phyloP scores from a whole-genome alignment of 768 basidiomycete species.

The Cystobasidium tubakii region DNA sequence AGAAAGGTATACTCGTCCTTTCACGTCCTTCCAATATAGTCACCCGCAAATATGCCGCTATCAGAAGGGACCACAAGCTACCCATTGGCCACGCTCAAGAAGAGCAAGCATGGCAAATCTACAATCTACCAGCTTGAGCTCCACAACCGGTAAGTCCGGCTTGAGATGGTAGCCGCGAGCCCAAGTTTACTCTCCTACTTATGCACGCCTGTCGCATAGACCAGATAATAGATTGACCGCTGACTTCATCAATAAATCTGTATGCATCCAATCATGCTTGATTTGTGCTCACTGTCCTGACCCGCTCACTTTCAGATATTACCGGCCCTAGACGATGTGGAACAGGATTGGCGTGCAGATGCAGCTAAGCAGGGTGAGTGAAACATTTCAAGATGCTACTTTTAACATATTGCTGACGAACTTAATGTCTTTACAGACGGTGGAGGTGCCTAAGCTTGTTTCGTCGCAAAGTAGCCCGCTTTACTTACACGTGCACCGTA shows the following conservation, averaged over 20 bases:
- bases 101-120: slow-evolving; percentile 18
- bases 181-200: too few species aligned
- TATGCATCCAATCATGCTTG: background rate
- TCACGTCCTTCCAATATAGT: too few species aligned
- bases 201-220: slow-evolving; percentile 22
- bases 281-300: slow-evolving; percentile 27
- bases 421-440: background rate
- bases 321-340: slow-evolving; percentile 48
- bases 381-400: too few species aligned
- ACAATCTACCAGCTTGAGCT: slow-evolving; percentile 26
- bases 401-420: too few species aligned
- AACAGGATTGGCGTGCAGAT: slow-evolving; percentile 48
- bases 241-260: slow-evolving; percentile 46
- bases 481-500: background rate
- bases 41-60: background rate
- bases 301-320: slow-evolving; percentile 7
- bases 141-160: slow-evolving; percentile 37
- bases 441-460: background rate
- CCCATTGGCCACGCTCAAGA: slow-evolving; percentile 1
- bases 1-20: too few species aligned
- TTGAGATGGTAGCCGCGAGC: slow-evolving; percentile 43
- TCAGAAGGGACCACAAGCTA: slow-evolving; percentile 2
- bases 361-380: slow-evolving; percentile 40
- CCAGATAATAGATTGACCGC: slow-evolving; percentile 51
- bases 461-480: background rate